Percentiles rank a stretch among this genome's conserved stretches.
phyloP scores from a whole-genome alignment of 352 stramenopile species.

The Globisporangium megalacanthum region DNA sequence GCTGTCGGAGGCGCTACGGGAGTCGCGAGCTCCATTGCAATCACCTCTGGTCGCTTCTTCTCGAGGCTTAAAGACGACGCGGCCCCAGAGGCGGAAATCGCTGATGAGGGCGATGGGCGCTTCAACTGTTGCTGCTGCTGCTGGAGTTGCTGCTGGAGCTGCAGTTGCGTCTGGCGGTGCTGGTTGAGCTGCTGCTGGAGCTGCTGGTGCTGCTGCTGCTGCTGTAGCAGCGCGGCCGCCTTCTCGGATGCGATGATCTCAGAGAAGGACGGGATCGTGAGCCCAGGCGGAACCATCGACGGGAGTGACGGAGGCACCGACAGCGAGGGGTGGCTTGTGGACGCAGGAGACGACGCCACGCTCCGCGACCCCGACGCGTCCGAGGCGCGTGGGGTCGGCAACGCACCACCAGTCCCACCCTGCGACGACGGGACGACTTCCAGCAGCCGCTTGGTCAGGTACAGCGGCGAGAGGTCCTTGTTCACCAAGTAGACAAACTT shows the following conservation, averaged over 20 bases:
- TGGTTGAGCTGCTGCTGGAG: slow-evolving; percentile 17
- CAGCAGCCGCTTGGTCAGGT: slow-evolving; percentile 74
- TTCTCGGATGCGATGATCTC: slow-evolving; percentile 19
- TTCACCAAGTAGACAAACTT: slow-evolving; percentile 89
- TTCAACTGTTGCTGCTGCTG: slow-evolving; percentile 13
- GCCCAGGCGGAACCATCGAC: slow-evolving; percentile 11
- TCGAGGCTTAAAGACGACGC: slow-evolving; percentile 2
- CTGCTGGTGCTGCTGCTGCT: slow-evolving; percentile 26
- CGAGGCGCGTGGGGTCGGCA: slow-evolving; percentile 14
- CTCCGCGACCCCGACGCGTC: slow-evolving; percentile 3
- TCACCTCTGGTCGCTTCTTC: slow-evolving; percentile 11
- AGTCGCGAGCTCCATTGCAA: slow-evolving; percentile 5
- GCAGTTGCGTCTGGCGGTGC: slow-evolving; percentile 21
- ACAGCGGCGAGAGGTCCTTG: slow-evolving; percentile 64
- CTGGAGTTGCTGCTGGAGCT: slow-evolving; percentile 21
- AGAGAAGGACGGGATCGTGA: slow-evolving; percentile 16
- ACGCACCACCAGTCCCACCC: slow-evolving; percentile 24
- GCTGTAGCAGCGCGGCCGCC: slow-evolving; percentile 5
- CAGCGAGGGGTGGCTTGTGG: slow-evolving; percentile 6
- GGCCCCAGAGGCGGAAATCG: not conserved
- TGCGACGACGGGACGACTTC: slow-evolving; percentile 54
- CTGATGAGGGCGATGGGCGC: slow-evolving; percentile 5
- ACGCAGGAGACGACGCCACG: slow-evolving; percentile 13
- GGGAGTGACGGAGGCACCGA: slow-evolving; percentile 2
- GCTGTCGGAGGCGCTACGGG: not conserved